Evolutionary conservation across 1,284 basidiomycete species (phyloP), one percentile per base, ranked within the genome.

Genomic region (Ceratobasidium papillatum): DNA sequence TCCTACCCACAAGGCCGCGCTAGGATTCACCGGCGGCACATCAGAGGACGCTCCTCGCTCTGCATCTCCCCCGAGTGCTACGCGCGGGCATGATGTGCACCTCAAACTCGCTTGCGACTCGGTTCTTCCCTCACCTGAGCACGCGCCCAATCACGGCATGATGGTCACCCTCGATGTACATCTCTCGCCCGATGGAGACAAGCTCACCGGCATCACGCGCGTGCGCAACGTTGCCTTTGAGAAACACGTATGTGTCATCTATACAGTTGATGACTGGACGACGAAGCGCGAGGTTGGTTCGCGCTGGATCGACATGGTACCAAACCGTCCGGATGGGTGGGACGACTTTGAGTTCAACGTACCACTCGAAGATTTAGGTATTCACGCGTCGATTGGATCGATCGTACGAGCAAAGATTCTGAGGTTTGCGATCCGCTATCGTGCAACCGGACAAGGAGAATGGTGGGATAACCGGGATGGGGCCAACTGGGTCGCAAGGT

Each of bases 401-500:
- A 54, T 41, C n/a, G 66, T 71, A 17, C 66, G 66, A 2, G 54
- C 66, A 12, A 34, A 43, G 12, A 30, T 59, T 9, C 22, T 71
- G 38, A 36, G 17, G 3, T 71, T 71, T 36, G 66, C 66, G 27
- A 34, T 71, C 1, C 41, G 54, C 32, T 71, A 71, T 41, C 52
- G 27, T n/a, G 66, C 27, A 9, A 17, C 66, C 1, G 66, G 54
- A 4, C 52, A 71, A 7, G 66, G 66, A 8, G 66, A 71, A 25
- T 71, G 66, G 66, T 71, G 66, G 66, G 66, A 71, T 27, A 71
- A 59, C 54, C 52, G 34, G 7, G 43, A 59, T 41, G 66, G 66
- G 14, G 51, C 52, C 11, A 71, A 71, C 25, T 71, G 66, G 66
- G 52, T 54, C 14, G 66, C 66, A 17, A 71, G 66, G 30, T 71